phyloP scores from a whole-genome alignment of 2,329 filamentous ascomycete genomes.

The Huntiella moniliformis region DNA sequence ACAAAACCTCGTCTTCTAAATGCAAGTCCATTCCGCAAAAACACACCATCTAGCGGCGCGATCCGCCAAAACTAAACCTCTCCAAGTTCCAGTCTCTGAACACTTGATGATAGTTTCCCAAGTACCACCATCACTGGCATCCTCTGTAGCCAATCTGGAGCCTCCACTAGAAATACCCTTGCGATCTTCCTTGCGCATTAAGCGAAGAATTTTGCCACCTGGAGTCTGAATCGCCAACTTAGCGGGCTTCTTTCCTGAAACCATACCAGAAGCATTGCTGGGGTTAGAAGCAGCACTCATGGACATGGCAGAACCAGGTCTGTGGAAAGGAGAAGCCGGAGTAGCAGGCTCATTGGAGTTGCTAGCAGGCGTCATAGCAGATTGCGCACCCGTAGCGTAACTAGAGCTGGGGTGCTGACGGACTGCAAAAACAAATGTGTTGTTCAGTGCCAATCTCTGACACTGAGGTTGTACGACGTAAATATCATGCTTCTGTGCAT shows the following conservation, averaged over 20 bases:
- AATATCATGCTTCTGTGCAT: constrained; percentile 91
- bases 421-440: constrained; percentile 93
- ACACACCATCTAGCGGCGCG: constrained; percentile 75
- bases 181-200: constrained; percentile 63
- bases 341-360: constrained; percentile 34
- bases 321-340: constrained; percentile 32
- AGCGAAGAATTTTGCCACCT: constrained; percentile 77
- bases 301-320: constrained; percentile 45
- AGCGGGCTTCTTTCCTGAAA: constrained; percentile 60
- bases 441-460: constrained; percentile 70
- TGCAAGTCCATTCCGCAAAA: constrained; percentile 71
- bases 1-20: constrained; percentile 12
- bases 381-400: constrained; percentile 14
- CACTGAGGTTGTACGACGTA: constrained; percentile 96
- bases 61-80: constrained; percentile 65
- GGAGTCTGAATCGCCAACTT: constrained; percentile 92
- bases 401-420: constrained; percentile 65
- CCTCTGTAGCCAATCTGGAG: constrained; percentile 26
- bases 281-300: constrained; percentile 42
- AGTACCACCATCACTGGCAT: constrained; percentile 47
- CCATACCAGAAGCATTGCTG: constrained; percentile 32
- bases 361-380: constrained; percentile 26
- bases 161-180: constrained; percentile 29
- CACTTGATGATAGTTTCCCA: constrained; percentile 91
- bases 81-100: constrained; percentile 63